Conservation (phyloP, 306 rosid genomes). For the Vigna unguiculata region DNA sequence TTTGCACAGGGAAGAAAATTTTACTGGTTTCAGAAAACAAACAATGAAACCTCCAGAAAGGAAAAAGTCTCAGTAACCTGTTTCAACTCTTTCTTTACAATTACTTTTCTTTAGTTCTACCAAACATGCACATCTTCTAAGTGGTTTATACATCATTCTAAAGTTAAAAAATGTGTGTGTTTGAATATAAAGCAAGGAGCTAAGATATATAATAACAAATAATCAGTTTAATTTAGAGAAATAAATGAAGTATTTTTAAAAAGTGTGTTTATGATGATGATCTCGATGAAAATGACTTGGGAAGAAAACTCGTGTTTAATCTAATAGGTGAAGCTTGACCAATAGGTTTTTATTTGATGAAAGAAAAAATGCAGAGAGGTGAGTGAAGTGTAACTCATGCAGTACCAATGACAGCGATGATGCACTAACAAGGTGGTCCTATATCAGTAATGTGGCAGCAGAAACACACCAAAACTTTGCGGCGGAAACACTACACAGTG, state of each 20-base stretch:
- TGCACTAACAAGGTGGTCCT: constrained; percentile 36
- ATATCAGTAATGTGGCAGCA: constrained; percentile 27
- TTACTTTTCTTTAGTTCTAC: neutral
- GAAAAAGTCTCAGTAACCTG: neutral
- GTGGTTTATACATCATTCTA: too few relatives aligned
- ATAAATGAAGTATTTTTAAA: too few relatives aligned
- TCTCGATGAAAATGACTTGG: too few relatives aligned
- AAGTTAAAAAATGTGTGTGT: too few relatives aligned
- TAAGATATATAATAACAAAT: too few relatives aligned
- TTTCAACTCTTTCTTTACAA: neutral
- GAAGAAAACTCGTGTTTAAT: neutral
- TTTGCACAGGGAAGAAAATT: constrained; percentile 13
- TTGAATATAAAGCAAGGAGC: too few relatives aligned
- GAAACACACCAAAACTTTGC: constrained; percentile 35
- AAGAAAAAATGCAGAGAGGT: constrained; percentile 13
- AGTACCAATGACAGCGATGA: constrained; percentile 33
- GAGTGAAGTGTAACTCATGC: constrained; percentile 16
- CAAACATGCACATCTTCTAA: constrained; percentile 21
- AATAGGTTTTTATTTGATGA: neutral
- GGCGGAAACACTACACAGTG: constrained; percentile 30
- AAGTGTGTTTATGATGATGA: too few relatives aligned
- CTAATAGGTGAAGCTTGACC: neutral
- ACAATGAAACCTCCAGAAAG: neutral
- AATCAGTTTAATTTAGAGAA: too few relatives aligned
- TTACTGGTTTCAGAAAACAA: constrained; percentile 16